Percentiles rank a stretch among this genome's conserved stretches.
Conservation (phyloP, 371 early-diverging fungal genomes). For the Globomyces sp. region DNA sequence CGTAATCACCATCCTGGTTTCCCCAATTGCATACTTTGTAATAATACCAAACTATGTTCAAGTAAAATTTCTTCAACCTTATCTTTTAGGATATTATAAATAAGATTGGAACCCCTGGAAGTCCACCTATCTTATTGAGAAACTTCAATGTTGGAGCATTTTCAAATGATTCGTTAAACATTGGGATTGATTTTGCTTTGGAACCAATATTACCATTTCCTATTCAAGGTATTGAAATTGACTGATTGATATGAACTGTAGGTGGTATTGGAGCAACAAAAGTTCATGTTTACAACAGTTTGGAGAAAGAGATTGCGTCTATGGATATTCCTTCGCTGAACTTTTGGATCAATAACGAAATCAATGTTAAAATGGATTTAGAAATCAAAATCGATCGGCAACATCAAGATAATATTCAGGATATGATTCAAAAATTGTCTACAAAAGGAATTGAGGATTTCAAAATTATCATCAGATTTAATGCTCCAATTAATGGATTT, state of each 20-base stretch:
- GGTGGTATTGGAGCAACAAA: conserved; percentile 9
- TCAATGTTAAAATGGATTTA: conserved; percentile 5
- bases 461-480: background rate
- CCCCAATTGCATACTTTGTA: conserved; percentile 33
- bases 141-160: conserved; percentile 9
- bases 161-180: conserved; percentile 5
- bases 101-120: conserved; percentile 1
- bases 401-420: background rate
- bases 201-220: conserved; percentile 22
- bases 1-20: conserved; percentile 24
- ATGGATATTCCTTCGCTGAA: conserved; percentile 19
- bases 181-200: background rate
- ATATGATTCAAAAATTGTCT: background rate
- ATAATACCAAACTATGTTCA: conserved; percentile 30
- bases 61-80: too few relatives aligned
- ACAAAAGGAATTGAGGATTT: background rate
- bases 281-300: background rate
- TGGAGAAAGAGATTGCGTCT: background rate
- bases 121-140: conserved; percentile 8
- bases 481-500: conserved; percentile 13
- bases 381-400: background rate
- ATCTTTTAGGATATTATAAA: conserved; percentile 12
- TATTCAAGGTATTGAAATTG: background rate
- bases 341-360: conserved; percentile 15
- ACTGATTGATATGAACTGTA: too few relatives aligned